Base-by-base conservation (phyloP, 2,329 filamentous ascomycete species). In the Ophiostoma himal-ulmi region DNA sequence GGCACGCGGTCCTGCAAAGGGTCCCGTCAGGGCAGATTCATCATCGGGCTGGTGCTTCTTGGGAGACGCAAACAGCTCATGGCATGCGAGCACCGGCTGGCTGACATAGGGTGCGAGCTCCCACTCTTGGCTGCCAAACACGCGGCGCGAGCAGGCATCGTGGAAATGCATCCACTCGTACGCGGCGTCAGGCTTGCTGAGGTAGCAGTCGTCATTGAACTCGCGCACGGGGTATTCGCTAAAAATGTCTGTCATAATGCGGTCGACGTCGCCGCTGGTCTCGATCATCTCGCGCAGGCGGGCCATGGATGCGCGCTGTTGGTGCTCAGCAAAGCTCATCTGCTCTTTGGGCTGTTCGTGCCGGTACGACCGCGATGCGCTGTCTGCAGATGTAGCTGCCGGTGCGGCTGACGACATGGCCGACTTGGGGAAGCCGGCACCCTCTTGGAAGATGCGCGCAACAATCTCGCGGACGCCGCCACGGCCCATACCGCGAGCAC, bases 151-250 rank as follows among this genome's bases (percentile, higher is more conserved):
- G 73, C 96, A 89, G 0, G 84, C 83, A 76, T 98, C 95, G 79
- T 97, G 92, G 79, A 99, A 98, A 78, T 96, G 85, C 70, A 99
- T 86, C 95, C 95, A 99, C 76, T 97, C 94, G 78, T 97, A 96
- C 0, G 92, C 92, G 78, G 86, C 82, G 74, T 90, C 89, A 0
- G 96, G 96, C 77, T 99, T 99, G 44, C 89, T 91, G 41, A 99
- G 88, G 75, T 92, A 90, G 0, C 89, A 91, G 79, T 99, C 95
- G 78, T 99, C 95, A 81, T 97, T 96, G 80, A 91, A 99, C 26
- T 93, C 89, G 75, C 93, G 91, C 60, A 88, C 88, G 0, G 94
- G 93, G 78, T 97, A 99, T 74, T 91, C 86, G 30, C 91, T 84
- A 77, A 97, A 97, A 75, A 96, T 90, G 73, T 98, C 91, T 22